Conservation (phyloP, 2,329 filamentous ascomycete genomes). For the Colletotrichum gigasporum region DNA sequence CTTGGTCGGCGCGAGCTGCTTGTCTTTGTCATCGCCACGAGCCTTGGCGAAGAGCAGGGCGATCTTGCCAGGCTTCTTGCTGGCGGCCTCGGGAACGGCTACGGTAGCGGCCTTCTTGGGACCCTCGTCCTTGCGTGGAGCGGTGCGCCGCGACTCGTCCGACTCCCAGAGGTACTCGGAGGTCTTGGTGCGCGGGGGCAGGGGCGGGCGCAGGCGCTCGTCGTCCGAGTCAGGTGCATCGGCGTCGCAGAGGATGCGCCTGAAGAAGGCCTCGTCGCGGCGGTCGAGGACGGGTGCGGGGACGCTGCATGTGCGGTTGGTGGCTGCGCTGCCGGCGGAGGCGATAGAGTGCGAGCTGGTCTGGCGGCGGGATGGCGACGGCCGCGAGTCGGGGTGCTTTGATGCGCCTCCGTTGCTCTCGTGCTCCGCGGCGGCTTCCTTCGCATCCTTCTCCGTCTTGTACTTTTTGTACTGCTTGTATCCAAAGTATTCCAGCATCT, state of each 20-base stretch:
- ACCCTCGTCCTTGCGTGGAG: conserved; percentile 16
- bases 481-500: conserved; percentile 71
- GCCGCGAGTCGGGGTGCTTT: conserved; percentile 11
- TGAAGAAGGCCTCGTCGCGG: conserved; percentile 68
- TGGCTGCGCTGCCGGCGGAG: conserved; percentile 37
- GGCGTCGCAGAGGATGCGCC: conserved; percentile 57
- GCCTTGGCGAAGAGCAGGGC: conserved; percentile 45
- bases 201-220: conserved; percentile 57
- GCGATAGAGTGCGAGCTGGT: conserved; percentile 33
- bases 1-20: conserved; percentile 41
- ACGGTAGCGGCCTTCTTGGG: conserved; percentile 37
- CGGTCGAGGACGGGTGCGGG: conserved; percentile 59
- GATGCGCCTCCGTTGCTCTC: conserved; percentile 21
- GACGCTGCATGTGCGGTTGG: conserved; percentile 34
- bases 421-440: conserved; percentile 35
- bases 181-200: conserved; percentile 63
- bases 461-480: conserved; percentile 72
- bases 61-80: conserved; percentile 43
- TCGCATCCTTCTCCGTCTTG: conserved; percentile 57
- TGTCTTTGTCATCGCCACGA: conserved; percentile 49
- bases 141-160: conserved; percentile 23
- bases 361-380: conserved; percentile 27
- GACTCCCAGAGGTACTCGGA: conserved; percentile 60
- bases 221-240: conserved; percentile 38
- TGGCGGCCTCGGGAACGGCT: conserved; percentile 40